Evolutionary conservation across 352 stramenopile species (phyloP).

Genomic region (Globisporangium megalacanthum): DNA sequence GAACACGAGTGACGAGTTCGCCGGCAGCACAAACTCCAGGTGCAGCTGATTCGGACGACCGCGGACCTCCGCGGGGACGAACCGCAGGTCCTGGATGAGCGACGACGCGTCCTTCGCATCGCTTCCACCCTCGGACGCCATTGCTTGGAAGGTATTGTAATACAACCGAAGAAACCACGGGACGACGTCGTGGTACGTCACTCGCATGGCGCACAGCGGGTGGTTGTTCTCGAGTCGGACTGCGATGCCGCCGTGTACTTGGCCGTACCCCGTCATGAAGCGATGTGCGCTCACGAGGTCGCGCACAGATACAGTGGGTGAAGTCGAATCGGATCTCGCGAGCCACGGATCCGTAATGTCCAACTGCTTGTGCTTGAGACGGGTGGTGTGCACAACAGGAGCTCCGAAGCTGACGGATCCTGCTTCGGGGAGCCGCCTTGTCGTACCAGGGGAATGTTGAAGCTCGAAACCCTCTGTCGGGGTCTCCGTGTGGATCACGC

Average conservation of each 20-base stretch:
- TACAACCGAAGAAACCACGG: conserved; percentile 82
- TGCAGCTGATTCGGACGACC: conserved; percentile 52
- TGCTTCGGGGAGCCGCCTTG: background rate
- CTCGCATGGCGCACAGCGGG: conserved; percentile 34
- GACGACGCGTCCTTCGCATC: conserved; percentile 10
- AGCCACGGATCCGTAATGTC: conserved; percentile 14
- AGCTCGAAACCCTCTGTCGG: conserved; percentile 18
- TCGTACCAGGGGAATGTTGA: conserved; percentile 8
- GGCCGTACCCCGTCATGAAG: conserved; percentile 72
- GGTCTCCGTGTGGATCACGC: conserved; percentile 30
- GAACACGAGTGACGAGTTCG: conserved; percentile 49
- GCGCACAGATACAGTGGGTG: conserved; percentile 3
- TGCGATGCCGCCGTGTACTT: conserved; percentile 68
- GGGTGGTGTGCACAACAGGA: conserved; percentile 8
- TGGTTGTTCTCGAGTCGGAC: conserved; percentile 63
- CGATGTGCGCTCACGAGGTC: conserved; percentile 55
- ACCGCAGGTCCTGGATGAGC: conserved; percentile 28
- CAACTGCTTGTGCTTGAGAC: conserved; percentile 5
- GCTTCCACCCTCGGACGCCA: conserved; percentile 6
- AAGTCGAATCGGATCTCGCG: conserved; percentile 1
- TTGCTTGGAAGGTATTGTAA: conserved; percentile 57
- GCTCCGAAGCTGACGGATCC: background rate
- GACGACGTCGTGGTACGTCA: conserved; percentile 69
- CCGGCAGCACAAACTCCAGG: conserved; percentile 43
- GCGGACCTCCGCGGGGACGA: conserved; percentile 55